These are phyloP conservation scores for Stagonosporopsis cucurbitacearum DNA, from an alignment of 2,329 filamentous ascomycete genomes.

Conservation along the genomic window DNA sequence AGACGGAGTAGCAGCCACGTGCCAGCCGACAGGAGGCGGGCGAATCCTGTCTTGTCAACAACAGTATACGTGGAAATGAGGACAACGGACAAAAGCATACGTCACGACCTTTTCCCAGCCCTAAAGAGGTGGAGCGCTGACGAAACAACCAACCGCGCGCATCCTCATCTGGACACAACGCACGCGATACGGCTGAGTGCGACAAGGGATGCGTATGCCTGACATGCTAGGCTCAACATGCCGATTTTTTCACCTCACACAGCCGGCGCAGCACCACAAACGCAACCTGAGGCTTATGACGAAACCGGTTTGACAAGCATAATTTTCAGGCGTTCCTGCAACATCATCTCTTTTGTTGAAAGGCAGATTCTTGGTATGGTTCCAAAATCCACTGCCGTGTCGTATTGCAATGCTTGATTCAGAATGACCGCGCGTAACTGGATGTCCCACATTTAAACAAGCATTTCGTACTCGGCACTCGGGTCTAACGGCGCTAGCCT, in stretches of 20 bases:
- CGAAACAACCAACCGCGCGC: constrained; percentile 10
- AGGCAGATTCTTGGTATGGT: constrained; percentile 14
- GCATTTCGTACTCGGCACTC: constrained; percentile 17
- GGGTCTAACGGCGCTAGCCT: constrained; percentile 13
- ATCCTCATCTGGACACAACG: constrained; percentile 8
- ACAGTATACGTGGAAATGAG: constrained; percentile 1
- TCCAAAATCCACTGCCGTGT: constrained; percentile 2
- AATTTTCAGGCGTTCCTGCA: constrained; percentile 1
- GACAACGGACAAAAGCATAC: constrained; percentile 7
- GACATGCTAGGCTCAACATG: neutral
- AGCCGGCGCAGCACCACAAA: neutral
- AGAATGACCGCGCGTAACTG: constrained; percentile 27
- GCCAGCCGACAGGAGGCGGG: neutral
- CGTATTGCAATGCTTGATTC: constrained; percentile 25
- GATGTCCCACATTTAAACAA: constrained; percentile 17
- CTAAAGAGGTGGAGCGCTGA: constrained; percentile 10
- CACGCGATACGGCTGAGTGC: constrained; percentile 9
- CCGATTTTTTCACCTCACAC: neutral
- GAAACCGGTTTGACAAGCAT: neutral
- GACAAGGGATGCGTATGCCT: constrained; percentile 13
- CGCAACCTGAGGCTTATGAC: neutral
- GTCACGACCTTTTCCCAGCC: constrained; percentile 8
- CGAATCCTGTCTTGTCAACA: neutral
- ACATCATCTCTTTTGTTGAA: neutral
- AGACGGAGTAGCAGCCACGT: neutral